phyloP scores from a whole-genome alignment of 1,139 yeast genomes.

The Candida gigantensis region DNA sequence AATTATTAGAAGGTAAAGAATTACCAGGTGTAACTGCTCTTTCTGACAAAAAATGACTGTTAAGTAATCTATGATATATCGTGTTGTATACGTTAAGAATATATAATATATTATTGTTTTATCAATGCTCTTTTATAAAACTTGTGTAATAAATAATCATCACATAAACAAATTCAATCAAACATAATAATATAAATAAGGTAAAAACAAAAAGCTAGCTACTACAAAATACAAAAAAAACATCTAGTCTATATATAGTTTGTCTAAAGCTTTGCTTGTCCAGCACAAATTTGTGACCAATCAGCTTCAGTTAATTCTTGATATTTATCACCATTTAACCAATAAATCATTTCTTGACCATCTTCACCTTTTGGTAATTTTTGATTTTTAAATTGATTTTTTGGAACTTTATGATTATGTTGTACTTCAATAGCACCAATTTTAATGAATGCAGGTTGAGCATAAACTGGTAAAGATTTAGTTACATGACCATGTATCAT shows the following conservation, averaged over 20 bases:
- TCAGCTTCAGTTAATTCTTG: slow-evolving; percentile 56
- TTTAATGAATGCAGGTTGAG: slow-evolving; percentile 82
- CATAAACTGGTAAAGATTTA: slow-evolving; percentile 73
- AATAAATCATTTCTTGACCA: slow-evolving; percentile 64
- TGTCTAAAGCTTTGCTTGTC: slow-evolving; percentile 40
- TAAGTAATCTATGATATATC: background rate
- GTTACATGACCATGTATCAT: slow-evolving; percentile 37
- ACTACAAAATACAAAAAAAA: too few species aligned
- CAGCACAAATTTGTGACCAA: slow-evolving; percentile 56
- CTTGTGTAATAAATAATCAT: too few species aligned
- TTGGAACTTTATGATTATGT: slow-evolving; percentile 86
- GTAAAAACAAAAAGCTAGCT: too few species aligned
- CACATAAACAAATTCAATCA: too few species aligned
- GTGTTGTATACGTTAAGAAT: too few species aligned
- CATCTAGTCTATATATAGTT: too few species aligned
- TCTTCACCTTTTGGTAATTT: slow-evolving; percentile 70
- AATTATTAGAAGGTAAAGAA: slow-evolving; percentile 95
- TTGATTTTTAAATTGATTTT: slow-evolving; percentile 75
- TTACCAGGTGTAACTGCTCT: slow-evolving; percentile 95
- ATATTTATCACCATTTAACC: slow-evolving; percentile 63
- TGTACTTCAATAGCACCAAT: slow-evolving; percentile 63
- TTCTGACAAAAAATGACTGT: slow-evolving; percentile 54
- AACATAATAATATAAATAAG: too few species aligned
- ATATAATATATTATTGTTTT: slow-evolving; percentile 1
- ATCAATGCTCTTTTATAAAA: too few species aligned